A percentile compares a stretch with the other conserved stretches of the same genome.
These are phyloP conservation scores for Suillus cothurnatus DNA, from an alignment of 768 basidiomycete species.

Conservation along the genomic window DNA sequence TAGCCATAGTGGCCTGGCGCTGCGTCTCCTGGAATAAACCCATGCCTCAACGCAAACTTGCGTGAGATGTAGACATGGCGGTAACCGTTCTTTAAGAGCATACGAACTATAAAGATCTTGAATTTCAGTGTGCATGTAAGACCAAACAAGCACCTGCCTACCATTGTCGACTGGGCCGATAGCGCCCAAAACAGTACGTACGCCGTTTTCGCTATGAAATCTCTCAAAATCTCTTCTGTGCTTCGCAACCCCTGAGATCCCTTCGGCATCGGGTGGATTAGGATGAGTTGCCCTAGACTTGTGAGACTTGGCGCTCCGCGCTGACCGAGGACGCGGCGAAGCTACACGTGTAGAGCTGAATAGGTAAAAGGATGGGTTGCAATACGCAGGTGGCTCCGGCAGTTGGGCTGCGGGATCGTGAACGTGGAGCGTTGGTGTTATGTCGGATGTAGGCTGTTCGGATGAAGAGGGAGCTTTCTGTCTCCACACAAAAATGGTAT, in stretches of 20 bases:
- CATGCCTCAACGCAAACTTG: constrained; percentile 85
- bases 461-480: constrained; percentile 43
- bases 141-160: constrained; percentile 33
- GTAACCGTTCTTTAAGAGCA: constrained; percentile 92
- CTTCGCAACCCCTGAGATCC: constrained; percentile 50
- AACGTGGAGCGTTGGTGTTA: constrained; percentile 52
- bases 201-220: constrained; percentile 91
- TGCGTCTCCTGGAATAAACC: constrained; percentile 86
- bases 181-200: constrained; percentile 86
- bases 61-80: constrained; percentile 95
- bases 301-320: constrained; percentile 39
- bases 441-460: constrained; percentile 15
- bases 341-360: constrained; percentile 39
- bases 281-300: constrained; percentile 39
- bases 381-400: constrained; percentile 62
- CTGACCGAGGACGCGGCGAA: constrained; percentile 35
- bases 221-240: constrained; percentile 78
- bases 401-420: constrained; percentile 62
- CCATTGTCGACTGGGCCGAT: constrained; percentile 92
- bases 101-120: constrained; percentile 59
- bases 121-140: constrained; percentile 1
- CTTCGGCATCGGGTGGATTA: constrained; percentile 27
- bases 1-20: constrained; percentile 95
- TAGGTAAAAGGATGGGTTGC: constrained; percentile 71
- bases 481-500: constrained; percentile 83